These are phyloP conservation scores for Pelargonium nanum DNA, from an alignment of 345 rosid genomes.

Conservation along the genomic window DNA sequence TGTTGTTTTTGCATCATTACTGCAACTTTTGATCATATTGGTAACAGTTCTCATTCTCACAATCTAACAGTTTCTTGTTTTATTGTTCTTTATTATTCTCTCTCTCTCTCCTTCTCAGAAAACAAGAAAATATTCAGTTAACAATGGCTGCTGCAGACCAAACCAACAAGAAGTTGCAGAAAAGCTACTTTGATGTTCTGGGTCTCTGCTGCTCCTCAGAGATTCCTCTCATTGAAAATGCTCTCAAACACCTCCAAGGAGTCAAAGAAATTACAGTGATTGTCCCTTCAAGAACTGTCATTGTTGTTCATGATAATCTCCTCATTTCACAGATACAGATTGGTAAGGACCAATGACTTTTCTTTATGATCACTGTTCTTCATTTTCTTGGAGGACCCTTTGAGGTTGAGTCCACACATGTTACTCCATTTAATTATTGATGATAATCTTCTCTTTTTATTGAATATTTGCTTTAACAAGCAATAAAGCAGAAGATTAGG, in stretches of 20 bases:
- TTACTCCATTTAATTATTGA: no score
- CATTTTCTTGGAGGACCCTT: background rate
- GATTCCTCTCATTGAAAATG: slow-evolving; percentile 58
- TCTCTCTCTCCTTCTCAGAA: background rate
- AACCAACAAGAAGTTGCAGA: slow-evolving; percentile 33
- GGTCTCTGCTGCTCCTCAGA: slow-evolving; percentile 92
- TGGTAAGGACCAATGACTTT: slow-evolving; percentile 27
- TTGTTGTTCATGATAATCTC: slow-evolving; percentile 72
- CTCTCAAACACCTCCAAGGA: slow-evolving; percentile 52
- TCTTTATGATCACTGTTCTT: background rate
- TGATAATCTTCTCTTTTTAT: background rate
- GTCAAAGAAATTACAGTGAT: slow-evolving; percentile 56
- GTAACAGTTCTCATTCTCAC: background rate
- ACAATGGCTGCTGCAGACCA: slow-evolving; percentile 1
- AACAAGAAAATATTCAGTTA: background rate
- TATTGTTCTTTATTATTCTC: background rate
- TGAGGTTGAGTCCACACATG: background rate
- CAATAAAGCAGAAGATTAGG: background rate
- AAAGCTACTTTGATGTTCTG: slow-evolving; percentile 77
- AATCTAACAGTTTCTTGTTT: background rate
- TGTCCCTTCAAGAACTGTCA: slow-evolving; percentile 71
- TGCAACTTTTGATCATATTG: background rate
- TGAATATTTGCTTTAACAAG: background rate
- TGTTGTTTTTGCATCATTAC: background rate
- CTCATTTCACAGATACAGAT: slow-evolving; percentile 60